A percentile compares a stretch with the other conserved stretches of the same genome.
These are phyloP conservation scores for Sclerotinia nivalis DNA, from an alignment of 2,329 filamentous ascomycete genomes.

Conservation along the genomic window DNA sequence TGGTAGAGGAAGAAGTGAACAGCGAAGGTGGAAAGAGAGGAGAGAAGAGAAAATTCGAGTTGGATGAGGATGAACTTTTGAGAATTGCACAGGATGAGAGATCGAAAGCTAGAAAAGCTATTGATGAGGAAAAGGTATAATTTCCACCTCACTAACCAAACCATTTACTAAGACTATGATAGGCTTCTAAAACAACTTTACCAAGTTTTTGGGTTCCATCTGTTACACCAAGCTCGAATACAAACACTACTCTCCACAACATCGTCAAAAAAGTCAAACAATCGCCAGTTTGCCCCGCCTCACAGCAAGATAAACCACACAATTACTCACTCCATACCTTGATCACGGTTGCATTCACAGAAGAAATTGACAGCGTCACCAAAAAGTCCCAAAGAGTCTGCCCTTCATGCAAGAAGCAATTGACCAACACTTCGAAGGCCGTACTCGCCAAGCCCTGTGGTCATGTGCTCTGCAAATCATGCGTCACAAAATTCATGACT, in stretches of 20 bases:
- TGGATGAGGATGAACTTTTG: conserved; percentile 75
- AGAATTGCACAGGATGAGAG: conserved; percentile 70
- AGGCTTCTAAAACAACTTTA: conserved; percentile 63
- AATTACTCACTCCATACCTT: conserved; percentile 76
- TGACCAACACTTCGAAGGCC: conserved; percentile 81
- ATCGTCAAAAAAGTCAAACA: conserved; percentile 64
- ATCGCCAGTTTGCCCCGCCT: conserved; percentile 75
- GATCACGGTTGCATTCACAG: conserved; percentile 73
- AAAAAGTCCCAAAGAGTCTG: conserved; percentile 61
- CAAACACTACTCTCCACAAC: conserved; percentile 56
- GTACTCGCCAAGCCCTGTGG: conserved; percentile 85
- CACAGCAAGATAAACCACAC: conserved; percentile 66
- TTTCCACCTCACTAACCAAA: not conserved
- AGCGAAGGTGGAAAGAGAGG: conserved; percentile 42
- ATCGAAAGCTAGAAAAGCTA: conserved; percentile 65
- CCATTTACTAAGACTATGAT: conserved; percentile 16
- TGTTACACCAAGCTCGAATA: conserved; percentile 69
- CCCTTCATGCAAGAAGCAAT: conserved; percentile 79
- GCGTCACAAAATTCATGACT: conserved; percentile 80
- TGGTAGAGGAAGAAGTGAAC: conserved; percentile 44
- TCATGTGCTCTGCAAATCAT: conserved; percentile 85
- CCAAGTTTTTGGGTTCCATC: conserved; percentile 94
- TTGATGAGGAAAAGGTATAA: conserved; percentile 70
- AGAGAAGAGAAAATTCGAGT: conserved; percentile 73
- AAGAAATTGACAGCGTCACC: conserved; percentile 58